Evolutionary conservation across 1,284 basidiomycete genomes (phyloP).

Genomic region (Ustilago nuda): DNA sequence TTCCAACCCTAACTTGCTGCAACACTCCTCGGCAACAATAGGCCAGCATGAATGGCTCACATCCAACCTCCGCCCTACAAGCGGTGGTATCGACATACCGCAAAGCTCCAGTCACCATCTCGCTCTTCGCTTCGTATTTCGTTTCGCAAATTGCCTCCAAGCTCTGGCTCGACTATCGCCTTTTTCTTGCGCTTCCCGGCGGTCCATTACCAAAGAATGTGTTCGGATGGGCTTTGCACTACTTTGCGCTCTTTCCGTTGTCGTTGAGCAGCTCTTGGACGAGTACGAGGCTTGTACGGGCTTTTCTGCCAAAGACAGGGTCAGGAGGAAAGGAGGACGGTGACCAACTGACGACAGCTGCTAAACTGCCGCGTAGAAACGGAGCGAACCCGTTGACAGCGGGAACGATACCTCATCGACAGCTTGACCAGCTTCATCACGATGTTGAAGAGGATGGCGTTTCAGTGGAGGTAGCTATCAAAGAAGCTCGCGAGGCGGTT

Average conservation of each 20-base stretch:
- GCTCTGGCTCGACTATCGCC: conserved; percentile 35
- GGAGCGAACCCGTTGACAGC: conserved; percentile 23
- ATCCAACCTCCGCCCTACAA: conserved; percentile 9
- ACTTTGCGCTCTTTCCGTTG: conserved; percentile 34
- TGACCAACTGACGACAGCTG: conserved; percentile 21
- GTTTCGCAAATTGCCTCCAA: conserved; percentile 31
- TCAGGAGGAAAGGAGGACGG: neutral
- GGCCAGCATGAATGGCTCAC: conserved; percentile 8
- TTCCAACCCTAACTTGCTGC: too few species aligned
- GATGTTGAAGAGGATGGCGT: neutral
- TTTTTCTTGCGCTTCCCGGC: conserved; percentile 41
- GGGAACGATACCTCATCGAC: conserved; percentile 41
- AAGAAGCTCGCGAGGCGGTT: conserved; percentile 19
- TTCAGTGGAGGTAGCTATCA: neutral
- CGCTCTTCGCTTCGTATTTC: conserved; percentile 36
- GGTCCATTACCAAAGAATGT: conserved; percentile 46
- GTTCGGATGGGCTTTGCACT: conserved; percentile 46
- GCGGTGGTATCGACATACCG: conserved; percentile 28
- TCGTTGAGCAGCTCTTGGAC: conserved; percentile 32
- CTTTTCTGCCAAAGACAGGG: conserved; percentile 7
- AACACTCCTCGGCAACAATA: too few species aligned
- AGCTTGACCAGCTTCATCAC: conserved; percentile 31
- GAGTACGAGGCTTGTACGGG: conserved; percentile 7
- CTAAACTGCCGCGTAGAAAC: conserved; percentile 12
- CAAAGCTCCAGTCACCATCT: conserved; percentile 35